Conservation (phyloP, 2,329 filamentous ascomycete species). For the Aspergillus sp. region DNA sequence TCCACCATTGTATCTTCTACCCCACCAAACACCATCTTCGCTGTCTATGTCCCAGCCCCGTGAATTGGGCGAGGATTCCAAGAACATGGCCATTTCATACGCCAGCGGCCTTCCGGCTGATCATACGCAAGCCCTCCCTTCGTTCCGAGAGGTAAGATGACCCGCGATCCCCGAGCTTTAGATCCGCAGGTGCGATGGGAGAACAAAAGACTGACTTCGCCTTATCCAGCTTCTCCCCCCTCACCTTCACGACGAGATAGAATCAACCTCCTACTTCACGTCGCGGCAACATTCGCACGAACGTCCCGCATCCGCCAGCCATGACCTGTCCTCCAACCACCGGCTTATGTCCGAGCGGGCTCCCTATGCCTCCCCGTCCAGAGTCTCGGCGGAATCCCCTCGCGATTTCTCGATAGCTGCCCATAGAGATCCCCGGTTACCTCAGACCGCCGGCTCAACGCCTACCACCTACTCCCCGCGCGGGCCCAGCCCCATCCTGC, state of each 20-base stretch:
- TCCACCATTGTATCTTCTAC: neutral
- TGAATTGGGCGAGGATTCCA: constrained; percentile 33
- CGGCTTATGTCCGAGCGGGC: constrained; percentile 27
- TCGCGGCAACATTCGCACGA: constrained; percentile 31
- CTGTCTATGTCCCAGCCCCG: constrained; percentile 39
- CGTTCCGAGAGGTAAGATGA: constrained; percentile 38
- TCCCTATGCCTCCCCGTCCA: constrained; percentile 18
- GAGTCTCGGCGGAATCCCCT: constrained; percentile 21
- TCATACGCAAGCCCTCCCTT: constrained; percentile 36
- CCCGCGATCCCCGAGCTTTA: neutral
- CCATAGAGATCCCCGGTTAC: constrained; percentile 19
- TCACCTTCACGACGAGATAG: constrained; percentile 44
- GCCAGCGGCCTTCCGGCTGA: constrained; percentile 32
- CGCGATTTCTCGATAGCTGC: constrained; percentile 27
- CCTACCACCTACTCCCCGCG: constrained; percentile 27
- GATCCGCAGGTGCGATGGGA: neutral
- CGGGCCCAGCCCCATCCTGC: constrained; percentile 38
- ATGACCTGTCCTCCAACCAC: constrained; percentile 30
- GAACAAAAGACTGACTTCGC: constrained; percentile 9
- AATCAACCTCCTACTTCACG: constrained; percentile 36
- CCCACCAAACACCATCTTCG: constrained; percentile 3
- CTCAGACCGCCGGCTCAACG: constrained; percentile 10
- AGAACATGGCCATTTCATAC: constrained; percentile 41
- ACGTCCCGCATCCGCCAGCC: constrained; percentile 27
- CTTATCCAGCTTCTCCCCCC: constrained; percentile 36